Evolutionary conservation across 306 rosid species (phyloP).

Genomic region (Citrullus colocynthis): DNA sequence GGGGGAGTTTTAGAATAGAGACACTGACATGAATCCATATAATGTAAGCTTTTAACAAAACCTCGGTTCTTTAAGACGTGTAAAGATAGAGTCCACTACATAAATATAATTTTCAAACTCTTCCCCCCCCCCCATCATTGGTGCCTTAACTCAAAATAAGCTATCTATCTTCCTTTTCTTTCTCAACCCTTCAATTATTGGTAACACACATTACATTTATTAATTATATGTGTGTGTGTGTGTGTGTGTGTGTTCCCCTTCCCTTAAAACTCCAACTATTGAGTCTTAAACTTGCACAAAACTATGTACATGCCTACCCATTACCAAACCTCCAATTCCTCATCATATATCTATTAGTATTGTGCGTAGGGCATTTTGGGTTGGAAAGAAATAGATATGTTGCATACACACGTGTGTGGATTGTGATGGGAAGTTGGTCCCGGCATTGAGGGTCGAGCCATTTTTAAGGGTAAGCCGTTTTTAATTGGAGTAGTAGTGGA

Average conservation of each 20-base stretch:
- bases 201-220: background rate
- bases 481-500: background rate
- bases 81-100: slow-evolving; percentile 39
- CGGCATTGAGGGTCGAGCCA: slow-evolving; percentile 34
- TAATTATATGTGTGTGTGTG: no score
- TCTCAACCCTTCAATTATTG: slow-evolving; percentile 5
- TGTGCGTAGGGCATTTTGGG: no score
- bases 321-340: no score
- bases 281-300: no score
- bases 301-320: no score
- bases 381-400: background rate
- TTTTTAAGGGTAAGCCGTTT: background rate
- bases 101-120: background rate
- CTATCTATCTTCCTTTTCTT: slow-evolving; percentile 1
- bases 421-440: slow-evolving; percentile 22
- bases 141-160: slow-evolving; percentile 25
- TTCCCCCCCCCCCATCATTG: slow-evolving; percentile 21
- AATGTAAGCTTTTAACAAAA: background rate
- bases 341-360: no score
- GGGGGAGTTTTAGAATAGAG: slow-evolving; percentile 28
- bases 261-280: no score
- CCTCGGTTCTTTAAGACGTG: slow-evolving; percentile 46
- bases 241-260: no score
- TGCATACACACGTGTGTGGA: slow-evolving; percentile 17
- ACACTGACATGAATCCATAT: slow-evolving; percentile 19